Conservation (phyloP, 75 land plant species). For the Pinus albicaulis region DNA sequence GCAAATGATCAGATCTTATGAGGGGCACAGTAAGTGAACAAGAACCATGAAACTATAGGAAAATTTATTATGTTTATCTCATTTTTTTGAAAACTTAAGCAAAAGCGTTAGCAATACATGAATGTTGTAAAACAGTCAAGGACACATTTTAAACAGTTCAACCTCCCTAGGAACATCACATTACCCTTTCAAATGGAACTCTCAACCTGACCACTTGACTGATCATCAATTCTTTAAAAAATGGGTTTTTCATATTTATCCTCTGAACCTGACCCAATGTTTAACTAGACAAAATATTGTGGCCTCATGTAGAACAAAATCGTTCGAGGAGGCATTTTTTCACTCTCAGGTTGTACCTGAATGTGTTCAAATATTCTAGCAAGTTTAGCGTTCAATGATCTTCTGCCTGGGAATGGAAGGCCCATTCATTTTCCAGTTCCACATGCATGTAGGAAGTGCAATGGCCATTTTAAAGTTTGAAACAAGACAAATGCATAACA, state of each 20-base stretch:
- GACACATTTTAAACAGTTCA: not conserved
- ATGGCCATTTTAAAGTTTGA: conserved; percentile 55
- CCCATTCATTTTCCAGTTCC: conserved; percentile 84
- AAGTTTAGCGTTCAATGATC: not conserved
- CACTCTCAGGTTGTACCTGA: not conserved
- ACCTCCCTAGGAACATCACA: not conserved
- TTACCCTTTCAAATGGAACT: conserved; percentile 49
- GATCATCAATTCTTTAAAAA: conserved; percentile 33
- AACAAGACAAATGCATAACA: not conserved
- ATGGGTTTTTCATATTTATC: too few relatives aligned
- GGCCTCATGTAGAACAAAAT: too few relatives aligned
- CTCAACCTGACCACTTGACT: conserved; percentile 67
- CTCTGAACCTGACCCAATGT: too few relatives aligned
- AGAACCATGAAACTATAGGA: not conserved
- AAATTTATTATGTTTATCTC: not conserved
- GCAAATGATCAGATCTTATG: too few relatives aligned
- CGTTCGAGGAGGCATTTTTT: too few relatives aligned
- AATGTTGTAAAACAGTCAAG: not conserved
- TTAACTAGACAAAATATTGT: too few relatives aligned
- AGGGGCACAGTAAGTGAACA: not conserved
- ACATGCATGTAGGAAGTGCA: conserved; percentile 84
- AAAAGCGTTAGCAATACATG: not conserved
- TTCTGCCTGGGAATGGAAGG: conserved; percentile 32
- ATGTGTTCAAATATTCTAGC: not conserved
- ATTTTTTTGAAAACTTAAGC: not conserved